Evolutionary conservation across 2,329 filamentous ascomycete species (phyloP).

Genomic region (Ceratocystis colombiana): DNA sequence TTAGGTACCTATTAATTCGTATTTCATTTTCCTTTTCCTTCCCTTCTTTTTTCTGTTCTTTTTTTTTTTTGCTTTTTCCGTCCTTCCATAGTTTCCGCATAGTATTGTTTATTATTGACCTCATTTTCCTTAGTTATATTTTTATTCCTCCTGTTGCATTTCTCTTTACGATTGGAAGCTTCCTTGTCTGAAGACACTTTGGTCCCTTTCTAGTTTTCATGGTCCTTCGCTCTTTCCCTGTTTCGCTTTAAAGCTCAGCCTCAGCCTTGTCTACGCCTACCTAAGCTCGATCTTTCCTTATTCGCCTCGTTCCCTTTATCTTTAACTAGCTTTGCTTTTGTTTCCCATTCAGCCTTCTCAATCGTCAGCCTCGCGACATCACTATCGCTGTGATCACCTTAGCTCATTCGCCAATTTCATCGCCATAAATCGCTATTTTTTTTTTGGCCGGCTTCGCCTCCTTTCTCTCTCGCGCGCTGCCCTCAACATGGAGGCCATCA

Average conservation of each 20-base stretch:
- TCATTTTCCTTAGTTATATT: not conserved
- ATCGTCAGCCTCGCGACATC: slow-evolving; percentile 1
- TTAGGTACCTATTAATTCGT: not conserved
- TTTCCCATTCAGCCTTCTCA: not conserved
- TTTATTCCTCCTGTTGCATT: not conserved
- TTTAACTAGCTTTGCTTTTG: not conserved
- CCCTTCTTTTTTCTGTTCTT: not conserved
- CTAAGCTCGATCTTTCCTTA: not conserved
- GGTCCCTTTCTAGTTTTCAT: not conserved
- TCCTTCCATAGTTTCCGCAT: too few species aligned
- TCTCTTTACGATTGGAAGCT: not conserved
- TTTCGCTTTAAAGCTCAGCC: not conserved
- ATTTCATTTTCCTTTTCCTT: not conserved
- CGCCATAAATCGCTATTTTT: slow-evolving; percentile 24
- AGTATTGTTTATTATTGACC: not conserved
- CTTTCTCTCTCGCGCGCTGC: slow-evolving; percentile 21
- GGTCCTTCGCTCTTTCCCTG: not conserved
- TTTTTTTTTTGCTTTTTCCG: not conserved
- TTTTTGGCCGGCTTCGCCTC: not conserved
- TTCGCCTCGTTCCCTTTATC: not conserved
- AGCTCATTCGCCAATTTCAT: slow-evolving; percentile 10
- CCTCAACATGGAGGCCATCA: slow-evolving; percentile 51
- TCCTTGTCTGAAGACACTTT: not conserved
- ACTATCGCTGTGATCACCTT: not conserved
- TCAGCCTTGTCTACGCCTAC: not conserved